These are phyloP conservation scores for Pachysandra terminalis DNA, from an alignment of 164 flowering plant genomes.

Conservation along the genomic window DNA sequence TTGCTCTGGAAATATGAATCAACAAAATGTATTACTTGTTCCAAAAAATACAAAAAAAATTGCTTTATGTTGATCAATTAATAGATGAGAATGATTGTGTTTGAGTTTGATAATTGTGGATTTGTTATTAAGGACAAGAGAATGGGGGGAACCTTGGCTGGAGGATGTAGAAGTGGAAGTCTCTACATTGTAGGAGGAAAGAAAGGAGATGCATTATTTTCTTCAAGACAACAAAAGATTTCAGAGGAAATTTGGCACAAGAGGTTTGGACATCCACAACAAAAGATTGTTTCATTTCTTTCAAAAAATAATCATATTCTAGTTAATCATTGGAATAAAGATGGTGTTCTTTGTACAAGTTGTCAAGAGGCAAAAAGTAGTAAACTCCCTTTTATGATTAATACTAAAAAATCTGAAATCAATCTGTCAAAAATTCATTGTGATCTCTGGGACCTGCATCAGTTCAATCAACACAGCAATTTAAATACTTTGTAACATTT, in stretches of 20 bases:
- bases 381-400: too few species aligned
- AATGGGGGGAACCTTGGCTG: background rate
- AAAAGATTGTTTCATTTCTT: too few species aligned
- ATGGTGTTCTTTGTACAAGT: too few species aligned
- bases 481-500: background rate
- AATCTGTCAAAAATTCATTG: too few species aligned
- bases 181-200: background rate
- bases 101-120: background rate
- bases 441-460: too few species aligned
- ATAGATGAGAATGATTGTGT: background rate
- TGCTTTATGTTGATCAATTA: background rate
- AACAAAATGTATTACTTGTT: background rate
- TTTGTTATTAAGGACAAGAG: background rate
- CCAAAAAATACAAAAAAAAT: background rate
- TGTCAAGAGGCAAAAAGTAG: too few species aligned
- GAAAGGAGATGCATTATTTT: too few species aligned
- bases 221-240: background rate
- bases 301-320: too few species aligned
- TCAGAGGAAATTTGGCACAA: background rate
- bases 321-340: too few species aligned
- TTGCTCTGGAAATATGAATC: too few species aligned
- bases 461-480: too few species aligned
- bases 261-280: background rate
- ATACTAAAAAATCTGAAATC: too few species aligned
- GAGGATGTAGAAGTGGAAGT: background rate